Percentiles rank a stretch among this genome's conserved stretches.
Evolutionary conservation across 352 stramenopile species (phyloP).

Genomic region (Blastocystis sp.): DNA sequence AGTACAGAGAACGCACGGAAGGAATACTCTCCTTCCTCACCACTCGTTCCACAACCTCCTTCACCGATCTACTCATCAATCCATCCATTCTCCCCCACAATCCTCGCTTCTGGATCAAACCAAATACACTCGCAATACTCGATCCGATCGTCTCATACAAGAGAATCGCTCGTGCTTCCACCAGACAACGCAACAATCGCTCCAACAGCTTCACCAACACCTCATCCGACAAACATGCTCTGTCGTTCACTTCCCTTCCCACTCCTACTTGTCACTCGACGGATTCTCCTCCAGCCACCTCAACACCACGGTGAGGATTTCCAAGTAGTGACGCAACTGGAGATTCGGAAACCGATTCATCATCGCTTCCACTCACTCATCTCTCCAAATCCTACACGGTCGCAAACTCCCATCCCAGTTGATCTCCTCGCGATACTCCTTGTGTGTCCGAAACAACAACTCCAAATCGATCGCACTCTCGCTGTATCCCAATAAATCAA

Average conservation of each 20-base stretch:
- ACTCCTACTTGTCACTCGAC: too few species aligned
- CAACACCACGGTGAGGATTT: not conserved
- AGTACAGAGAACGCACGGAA: not conserved
- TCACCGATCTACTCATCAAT: not conserved
- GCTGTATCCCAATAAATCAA: not conserved
- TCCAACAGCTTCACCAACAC: not conserved
- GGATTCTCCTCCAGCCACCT: not conserved
- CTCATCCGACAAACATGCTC: not conserved
- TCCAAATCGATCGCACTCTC: not conserved
- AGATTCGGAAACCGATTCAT: not conserved
- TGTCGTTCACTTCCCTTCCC: too few species aligned
- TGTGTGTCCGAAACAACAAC: not conserved
- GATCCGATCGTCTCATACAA: not conserved
- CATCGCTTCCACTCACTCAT: not conserved
- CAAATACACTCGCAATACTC: not conserved
- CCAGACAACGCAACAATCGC: not conserved
- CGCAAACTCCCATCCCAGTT: not conserved
- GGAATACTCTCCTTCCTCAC: not conserved
- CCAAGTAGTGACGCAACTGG: not conserved
- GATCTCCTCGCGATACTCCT: not conserved
- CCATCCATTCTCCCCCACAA: not conserved
- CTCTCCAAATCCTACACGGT: not conserved
- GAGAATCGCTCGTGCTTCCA: not conserved
- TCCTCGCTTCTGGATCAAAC: not conserved
- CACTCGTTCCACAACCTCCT: not conserved